These are phyloP conservation scores for Lecanicillium sp. DNA, from an alignment of 2,329 filamentous ascomycete species.

Conservation along the genomic window DNA sequence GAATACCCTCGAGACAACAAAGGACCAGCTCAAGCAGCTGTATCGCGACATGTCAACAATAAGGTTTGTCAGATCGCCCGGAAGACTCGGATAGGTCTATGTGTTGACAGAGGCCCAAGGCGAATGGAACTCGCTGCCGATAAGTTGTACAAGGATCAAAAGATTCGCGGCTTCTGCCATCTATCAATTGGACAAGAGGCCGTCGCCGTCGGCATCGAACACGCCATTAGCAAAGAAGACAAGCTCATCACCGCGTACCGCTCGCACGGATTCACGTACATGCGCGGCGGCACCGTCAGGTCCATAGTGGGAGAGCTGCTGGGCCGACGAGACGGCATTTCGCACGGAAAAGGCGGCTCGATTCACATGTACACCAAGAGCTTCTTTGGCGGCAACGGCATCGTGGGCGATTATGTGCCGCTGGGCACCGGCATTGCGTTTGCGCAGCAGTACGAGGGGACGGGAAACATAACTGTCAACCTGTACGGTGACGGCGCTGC, in stretches of 20 bases:
- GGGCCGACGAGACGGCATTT: conserved; percentile 90
- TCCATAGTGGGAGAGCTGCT: conserved; percentile 95
- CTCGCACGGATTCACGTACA: conserved; percentile 96
- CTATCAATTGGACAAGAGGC: conserved; percentile 97
- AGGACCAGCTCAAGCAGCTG: conserved; percentile 98
- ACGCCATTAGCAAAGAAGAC: conserved; percentile 84
- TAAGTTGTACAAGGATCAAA: conserved; percentile 99
- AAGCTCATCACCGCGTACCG: conserved; percentile 96
- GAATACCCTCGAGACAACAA: conserved; percentile 88
- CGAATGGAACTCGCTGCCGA: conserved; percentile 99
- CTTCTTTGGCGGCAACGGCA: conserved; percentile 98
- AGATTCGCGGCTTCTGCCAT: conserved; percentile 99
- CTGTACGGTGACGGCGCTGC: conserved; percentile 96
- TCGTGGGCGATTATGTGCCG: conserved; percentile 96
- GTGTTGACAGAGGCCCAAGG: conserved; percentile 35
- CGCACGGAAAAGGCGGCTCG: conserved; percentile 96
- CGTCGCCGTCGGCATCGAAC: conserved; percentile 92
- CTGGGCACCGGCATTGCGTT: conserved; percentile 95
- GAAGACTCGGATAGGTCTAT: neutral
- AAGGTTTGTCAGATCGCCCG: conserved; percentile 52
- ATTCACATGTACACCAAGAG: conserved; percentile 99
- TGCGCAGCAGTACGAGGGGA: conserved; percentile 85
- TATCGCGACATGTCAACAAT: conserved; percentile 95
- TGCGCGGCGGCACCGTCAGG: conserved; percentile 85
- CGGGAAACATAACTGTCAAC: conserved; percentile 78